phyloP scores from a whole-genome alignment of 139 green algal genomes.

The Chlamydomonas schloesseri region DNA sequence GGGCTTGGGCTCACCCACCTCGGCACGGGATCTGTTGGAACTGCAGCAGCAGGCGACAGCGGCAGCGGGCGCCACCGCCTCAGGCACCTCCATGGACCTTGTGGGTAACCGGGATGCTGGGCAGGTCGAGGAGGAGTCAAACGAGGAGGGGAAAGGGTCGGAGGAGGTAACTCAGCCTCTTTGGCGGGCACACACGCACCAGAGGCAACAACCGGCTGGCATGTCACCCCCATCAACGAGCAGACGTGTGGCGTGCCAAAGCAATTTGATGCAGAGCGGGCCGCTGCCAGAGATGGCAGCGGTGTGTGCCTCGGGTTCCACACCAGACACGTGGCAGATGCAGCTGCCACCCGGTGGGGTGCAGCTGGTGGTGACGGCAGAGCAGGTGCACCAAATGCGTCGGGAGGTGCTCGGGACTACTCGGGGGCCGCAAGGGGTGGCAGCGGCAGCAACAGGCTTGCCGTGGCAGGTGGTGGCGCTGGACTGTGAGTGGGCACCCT shows the following conservation, averaged over 20 bases:
- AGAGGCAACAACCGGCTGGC: too few species aligned
- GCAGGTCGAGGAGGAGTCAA: neutral
- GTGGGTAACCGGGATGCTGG: neutral
- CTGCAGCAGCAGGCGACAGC: constrained; percentile 2
- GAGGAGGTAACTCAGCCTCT: too few species aligned
- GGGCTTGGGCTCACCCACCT: constrained; percentile 1
- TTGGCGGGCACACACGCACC: too few species aligned
- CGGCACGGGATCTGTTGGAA: constrained; percentile 4
- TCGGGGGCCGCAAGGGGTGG: too few species aligned
- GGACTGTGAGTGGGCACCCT: constrained; percentile 34
- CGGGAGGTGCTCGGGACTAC: neutral
- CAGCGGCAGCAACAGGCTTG: too few species aligned
- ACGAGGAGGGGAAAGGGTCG: neutral
- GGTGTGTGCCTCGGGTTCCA: neutral
- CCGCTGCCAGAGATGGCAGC: neutral
- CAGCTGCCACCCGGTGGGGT: neutral
- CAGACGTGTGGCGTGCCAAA: too few species aligned
- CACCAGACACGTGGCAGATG: neutral
- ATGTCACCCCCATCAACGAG: too few species aligned
- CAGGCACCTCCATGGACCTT: too few species aligned
- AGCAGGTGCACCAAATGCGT: neutral
- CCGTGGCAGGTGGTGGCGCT: constrained; percentile 31
- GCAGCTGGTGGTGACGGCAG: neutral
- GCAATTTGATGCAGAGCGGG: too few species aligned
- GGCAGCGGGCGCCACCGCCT: neutral